A percentile compares a stretch with the other conserved stretches of the same genome.
Conservation (phyloP, 352 stramenopile genomes). For the Thraustochytrium striatum region DNA sequence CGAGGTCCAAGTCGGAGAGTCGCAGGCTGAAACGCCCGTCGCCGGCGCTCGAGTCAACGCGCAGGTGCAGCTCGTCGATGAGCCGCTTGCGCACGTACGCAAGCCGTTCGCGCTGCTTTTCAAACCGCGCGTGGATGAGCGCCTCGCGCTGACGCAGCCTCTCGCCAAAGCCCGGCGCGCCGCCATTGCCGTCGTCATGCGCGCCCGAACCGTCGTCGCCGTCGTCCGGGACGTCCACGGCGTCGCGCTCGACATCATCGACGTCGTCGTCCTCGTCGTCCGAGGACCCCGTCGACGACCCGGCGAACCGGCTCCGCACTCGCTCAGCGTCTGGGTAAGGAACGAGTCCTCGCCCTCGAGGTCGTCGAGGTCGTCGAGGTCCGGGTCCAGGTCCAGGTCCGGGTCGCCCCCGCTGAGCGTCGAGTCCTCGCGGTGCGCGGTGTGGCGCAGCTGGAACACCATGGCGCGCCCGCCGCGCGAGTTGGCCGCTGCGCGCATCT, state of each 20-base stretch:
- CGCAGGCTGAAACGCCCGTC: neutral
- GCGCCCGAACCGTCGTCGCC: neutral
- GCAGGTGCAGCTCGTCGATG: neutral
- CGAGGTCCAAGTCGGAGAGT: conserved; percentile 17
- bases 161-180: conserved; percentile 4
- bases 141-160: conserved; percentile 4
- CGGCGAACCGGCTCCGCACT: too few relatives aligned
- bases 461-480: conserved; percentile 22
- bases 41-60: neutral
- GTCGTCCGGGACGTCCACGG: neutral
- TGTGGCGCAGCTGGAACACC: conserved; percentile 31
- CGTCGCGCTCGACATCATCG: neutral
- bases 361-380: neutral
- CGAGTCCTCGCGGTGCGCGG: neutral
- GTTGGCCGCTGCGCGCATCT: conserved; percentile 17
- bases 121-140: conserved; percentile 2
- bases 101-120: neutral
- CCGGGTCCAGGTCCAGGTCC: neutral
- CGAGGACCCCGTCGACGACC: too few relatives aligned
- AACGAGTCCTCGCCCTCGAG: neutral
- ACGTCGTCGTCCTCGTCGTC: neutral
- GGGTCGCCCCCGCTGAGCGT: too few relatives aligned
- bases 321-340: too few relatives aligned
- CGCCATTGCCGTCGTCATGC: neutral
- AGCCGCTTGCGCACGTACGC: conserved; percentile 12